Conservation (phyloP, 805 yeast genomes). For the Aciculoconidium aculeatum region DNA sequence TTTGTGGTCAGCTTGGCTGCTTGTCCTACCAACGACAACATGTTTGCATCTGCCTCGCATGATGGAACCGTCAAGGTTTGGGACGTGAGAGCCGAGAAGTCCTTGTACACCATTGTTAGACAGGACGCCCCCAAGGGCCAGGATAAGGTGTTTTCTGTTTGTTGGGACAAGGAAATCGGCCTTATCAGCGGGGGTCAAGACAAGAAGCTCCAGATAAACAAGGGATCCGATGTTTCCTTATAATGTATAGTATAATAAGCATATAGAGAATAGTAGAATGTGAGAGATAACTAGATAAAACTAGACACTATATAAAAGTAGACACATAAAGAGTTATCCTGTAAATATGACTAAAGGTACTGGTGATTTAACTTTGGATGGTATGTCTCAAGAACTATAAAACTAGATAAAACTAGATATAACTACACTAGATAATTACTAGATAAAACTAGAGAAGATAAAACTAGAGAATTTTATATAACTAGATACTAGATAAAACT, state of each 20-base stretch:
- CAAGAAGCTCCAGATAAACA: constrained; percentile 83
- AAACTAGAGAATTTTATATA: too few relatives aligned
- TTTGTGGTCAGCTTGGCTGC: constrained; percentile 78
- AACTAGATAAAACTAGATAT: too few relatives aligned
- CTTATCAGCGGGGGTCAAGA: constrained; percentile 93
- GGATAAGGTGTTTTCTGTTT: constrained; percentile 77
- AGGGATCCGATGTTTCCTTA: constrained; percentile 25
- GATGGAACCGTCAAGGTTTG: constrained; percentile 94
- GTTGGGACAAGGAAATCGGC: constrained; percentile 76
- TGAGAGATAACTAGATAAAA: not conserved
- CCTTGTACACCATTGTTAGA: constrained; percentile 78
- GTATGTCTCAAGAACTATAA: too few relatives aligned
- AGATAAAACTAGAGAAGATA: too few relatives aligned
- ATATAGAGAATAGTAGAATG: not conserved
- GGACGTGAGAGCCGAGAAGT: constrained; percentile 85
- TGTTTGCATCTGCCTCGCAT: constrained; percentile 89
- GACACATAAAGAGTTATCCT: not conserved
- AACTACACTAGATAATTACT: too few relatives aligned
- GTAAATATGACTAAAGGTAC: too few relatives aligned
- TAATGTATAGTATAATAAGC: constrained; percentile 5
- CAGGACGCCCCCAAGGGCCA: constrained; percentile 44
- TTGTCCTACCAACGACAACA: constrained; percentile 71
- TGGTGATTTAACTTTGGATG: too few relatives aligned
- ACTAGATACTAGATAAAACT: too few relatives aligned
- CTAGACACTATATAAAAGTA: constrained; percentile 1